These are phyloP conservation scores for Limnanthes douglasii DNA, from an alignment of 345 rosid genomes.

Conservation along the genomic window DNA sequence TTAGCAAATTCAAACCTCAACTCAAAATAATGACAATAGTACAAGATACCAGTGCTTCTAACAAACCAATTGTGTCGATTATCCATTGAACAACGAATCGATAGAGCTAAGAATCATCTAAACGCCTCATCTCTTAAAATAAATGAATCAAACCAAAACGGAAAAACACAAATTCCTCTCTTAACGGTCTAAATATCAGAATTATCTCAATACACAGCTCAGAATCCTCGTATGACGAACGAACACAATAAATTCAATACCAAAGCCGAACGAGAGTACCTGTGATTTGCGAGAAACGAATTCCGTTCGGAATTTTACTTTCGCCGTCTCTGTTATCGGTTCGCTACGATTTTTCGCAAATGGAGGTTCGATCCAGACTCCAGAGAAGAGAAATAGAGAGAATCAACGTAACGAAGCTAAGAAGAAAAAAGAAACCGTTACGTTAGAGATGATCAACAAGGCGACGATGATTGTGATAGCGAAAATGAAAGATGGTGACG, in stretches of 20 bases:
- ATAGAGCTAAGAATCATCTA: constrained; percentile 9
- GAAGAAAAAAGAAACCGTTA: not conserved
- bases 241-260: no score
- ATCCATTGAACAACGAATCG: constrained; percentile 11
- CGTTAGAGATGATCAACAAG: not conserved
- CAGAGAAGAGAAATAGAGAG: not conserved
- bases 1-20: constrained; percentile 10
- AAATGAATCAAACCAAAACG: constrained; percentile 5
- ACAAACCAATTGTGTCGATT: constrained; percentile 11
- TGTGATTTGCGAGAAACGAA: no score
- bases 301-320: not conserved
- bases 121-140: constrained; percentile 6
- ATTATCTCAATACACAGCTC: constrained; percentile 2
- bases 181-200: not conserved
- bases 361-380: not conserved
- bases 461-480: constrained; percentile 2
- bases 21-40: constrained; percentile 13
- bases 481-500: constrained; percentile 2
- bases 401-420: constrained; percentile 1
- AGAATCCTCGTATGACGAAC: not conserved
- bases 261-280: no score
- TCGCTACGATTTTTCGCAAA: not conserved
- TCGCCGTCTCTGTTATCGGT: not conserved
- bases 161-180: not conserved
- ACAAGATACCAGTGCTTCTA: constrained; percentile 12